Conservation (phyloP, 306 rosid species). For the Prunus mongolica region DNA sequence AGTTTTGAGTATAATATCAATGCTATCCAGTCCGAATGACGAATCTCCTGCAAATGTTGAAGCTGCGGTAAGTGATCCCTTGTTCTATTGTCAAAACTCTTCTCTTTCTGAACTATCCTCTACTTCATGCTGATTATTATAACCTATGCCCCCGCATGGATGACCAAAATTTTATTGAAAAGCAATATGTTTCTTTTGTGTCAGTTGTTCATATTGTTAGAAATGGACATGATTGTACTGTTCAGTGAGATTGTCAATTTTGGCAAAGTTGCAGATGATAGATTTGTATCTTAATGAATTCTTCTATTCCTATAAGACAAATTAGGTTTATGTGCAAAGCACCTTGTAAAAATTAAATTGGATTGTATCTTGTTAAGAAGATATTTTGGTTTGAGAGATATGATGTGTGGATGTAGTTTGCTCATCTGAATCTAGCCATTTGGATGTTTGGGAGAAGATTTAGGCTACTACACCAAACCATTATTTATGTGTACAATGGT, state of each 20-base stretch:
- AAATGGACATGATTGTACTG: not conserved
- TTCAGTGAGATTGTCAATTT: not conserved
- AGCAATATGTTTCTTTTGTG: not conserved
- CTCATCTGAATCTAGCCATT: too few relatives aligned
- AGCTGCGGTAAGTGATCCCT: slow-evolving; percentile 81
- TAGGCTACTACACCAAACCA: not conserved
- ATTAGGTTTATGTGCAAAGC: not conserved
- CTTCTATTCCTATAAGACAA: not conserved
- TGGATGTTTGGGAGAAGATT: not conserved
- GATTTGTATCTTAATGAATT: not conserved
- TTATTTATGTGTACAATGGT: too few relatives aligned
- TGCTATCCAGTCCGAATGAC: slow-evolving; percentile 95
- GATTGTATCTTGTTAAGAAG: too few relatives aligned
- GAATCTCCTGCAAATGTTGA: slow-evolving; percentile 99
- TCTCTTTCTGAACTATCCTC: not conserved
- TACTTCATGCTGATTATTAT: not conserved
- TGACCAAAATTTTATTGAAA: not conserved
- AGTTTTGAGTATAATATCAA: slow-evolving; percentile 95
- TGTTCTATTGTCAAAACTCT: not conserved
- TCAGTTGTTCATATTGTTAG: not conserved
- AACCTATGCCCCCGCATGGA: not conserved
- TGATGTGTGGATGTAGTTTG: too few relatives aligned
- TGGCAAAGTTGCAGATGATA: not conserved
- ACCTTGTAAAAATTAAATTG: not conserved
- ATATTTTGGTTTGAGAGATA: not conserved